Evolutionary conservation across 768 basidiomycete genomes (phyloP), one percentile per base, ranked within the genome.

Genomic region (Postia placenta): DNA sequence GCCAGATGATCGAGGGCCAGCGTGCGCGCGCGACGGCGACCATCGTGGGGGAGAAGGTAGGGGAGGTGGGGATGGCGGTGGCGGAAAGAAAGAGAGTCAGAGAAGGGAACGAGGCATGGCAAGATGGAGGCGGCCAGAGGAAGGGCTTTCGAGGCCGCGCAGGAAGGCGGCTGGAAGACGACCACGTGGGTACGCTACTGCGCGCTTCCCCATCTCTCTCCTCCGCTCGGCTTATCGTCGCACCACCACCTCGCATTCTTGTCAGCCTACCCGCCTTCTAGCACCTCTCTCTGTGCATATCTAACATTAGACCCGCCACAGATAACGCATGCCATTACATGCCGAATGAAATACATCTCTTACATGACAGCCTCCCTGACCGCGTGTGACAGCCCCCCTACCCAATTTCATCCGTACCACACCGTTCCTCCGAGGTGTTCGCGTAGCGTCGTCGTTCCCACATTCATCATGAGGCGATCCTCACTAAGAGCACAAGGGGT

Each of bases 71-170:
- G 54, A 58, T 48, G 39, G 58, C 53, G 27, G 55, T 54, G 56
- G 72, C 69, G 23, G 69, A 68, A 25, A 56, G 56, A 51, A 53
- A 46, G 43, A 53, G 45, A 52, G 42, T 52, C 47, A 54, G 50
- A 50, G 48, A 36, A 49, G 42, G 11, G 23, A 30, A 36, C 45
- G 22, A 19, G 22, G 3, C 28, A 36, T 45, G n/a, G 6, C 26
- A n/a, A 9, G 42, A 39, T 6, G 20, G 20, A 17, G 19, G 12
- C 19, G 6, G 12, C 11, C 45, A 17, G n/a, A n/a, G n/a, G 24
- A 24, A 24, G 24, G 45, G 45, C 45, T 45, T 36, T 45, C 30
- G 28, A 19, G 28, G 9, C 45, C 45, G 45, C 45, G 20, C 28
- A 27, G n/a, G 15, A 36, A 11, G 33, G 45, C 12, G 45, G 45